Evolutionary conservation across 2,329 filamentous ascomycete species (phyloP).

Genomic region (Colletotrichum sojae): DNA sequence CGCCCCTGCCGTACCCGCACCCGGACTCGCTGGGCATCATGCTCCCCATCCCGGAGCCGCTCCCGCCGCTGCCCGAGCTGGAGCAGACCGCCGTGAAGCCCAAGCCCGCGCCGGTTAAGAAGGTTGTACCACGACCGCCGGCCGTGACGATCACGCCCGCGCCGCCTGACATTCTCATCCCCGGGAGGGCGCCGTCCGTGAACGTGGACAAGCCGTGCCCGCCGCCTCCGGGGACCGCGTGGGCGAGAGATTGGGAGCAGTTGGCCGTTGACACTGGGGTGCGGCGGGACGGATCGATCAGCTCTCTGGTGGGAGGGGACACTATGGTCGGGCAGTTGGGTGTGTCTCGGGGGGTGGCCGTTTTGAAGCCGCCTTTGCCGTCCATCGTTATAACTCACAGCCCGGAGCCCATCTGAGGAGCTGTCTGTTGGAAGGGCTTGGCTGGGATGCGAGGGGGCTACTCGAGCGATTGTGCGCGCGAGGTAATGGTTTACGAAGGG

Average conservation of each 20-base stretch:
- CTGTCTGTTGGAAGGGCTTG: neutral
- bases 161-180: conserved; percentile 35
- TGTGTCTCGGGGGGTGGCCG: neutral
- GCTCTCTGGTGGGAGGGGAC: conserved; percentile 27
- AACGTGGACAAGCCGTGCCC: conserved; percentile 33
- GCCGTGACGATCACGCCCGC: conserved; percentile 29
- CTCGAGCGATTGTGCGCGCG: neutral
- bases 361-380: conserved; percentile 32
- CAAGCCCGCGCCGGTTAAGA: too few species aligned
- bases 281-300: conserved; percentile 34
- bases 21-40: conserved; percentile 39
- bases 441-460: neutral
- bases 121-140: neutral
- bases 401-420: conserved; percentile 17
- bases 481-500: conserved; percentile 5
- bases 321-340: conserved; percentile 18
- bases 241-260: conserved; percentile 42
- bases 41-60: conserved; percentile 34
- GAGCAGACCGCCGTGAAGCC: conserved; percentile 12
- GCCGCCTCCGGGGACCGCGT: conserved; percentile 41
- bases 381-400: conserved; percentile 40
- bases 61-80: conserved; percentile 33
- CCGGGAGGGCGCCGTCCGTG: conserved; percentile 24
- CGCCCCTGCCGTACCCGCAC: conserved; percentile 30
- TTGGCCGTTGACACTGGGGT: conserved; percentile 39